phyloP scores from a whole-genome alignment of 1,284 basidiomycete species.

The Caloboletus firmus region DNA sequence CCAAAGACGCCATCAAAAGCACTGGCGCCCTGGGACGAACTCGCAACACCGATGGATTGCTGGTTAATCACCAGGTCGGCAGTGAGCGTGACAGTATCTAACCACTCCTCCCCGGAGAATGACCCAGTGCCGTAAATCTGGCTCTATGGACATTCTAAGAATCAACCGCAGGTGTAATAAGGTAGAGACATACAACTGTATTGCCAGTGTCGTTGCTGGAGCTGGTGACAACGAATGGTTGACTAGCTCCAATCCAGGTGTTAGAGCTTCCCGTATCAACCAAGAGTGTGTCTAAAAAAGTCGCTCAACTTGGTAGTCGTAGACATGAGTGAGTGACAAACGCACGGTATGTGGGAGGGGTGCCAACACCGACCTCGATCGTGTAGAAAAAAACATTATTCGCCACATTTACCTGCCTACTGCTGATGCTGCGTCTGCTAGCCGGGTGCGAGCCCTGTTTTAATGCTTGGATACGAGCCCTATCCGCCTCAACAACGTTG shows the following conservation, averaged over 20 bases:
- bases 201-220: constrained; percentile 46
- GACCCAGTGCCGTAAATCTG: constrained; percentile 52
- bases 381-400: constrained; percentile 36
- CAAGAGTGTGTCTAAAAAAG: constrained; percentile 34
- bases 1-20: constrained; percentile 29
- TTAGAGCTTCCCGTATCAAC: constrained; percentile 40
- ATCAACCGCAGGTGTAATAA: too few relatives aligned
- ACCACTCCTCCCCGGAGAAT: constrained; percentile 50
- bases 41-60: constrained; percentile 36
- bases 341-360: constrained; percentile 36
- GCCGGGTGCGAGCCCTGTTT: neutral
- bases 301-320: too few relatives aligned
- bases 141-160: constrained; percentile 10
- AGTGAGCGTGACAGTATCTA: constrained; percentile 29
- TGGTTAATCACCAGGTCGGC: constrained; percentile 25
- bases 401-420: neutral
- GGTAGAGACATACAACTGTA: constrained; percentile 34
- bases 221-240: constrained; percentile 37
- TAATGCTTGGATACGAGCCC: constrained; percentile 15
- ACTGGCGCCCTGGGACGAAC: constrained; percentile 22
- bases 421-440: neutral
- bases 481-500: constrained; percentile 20
- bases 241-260: constrained; percentile 38
- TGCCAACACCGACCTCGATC: constrained; percentile 44
- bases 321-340: too few relatives aligned